Percentiles rank a stretch among this genome's conserved stretches.
Evolutionary conservation across 192 early-diverging fungal genomes (phyloP).

Genomic region (Coemansia sp.): DNA sequence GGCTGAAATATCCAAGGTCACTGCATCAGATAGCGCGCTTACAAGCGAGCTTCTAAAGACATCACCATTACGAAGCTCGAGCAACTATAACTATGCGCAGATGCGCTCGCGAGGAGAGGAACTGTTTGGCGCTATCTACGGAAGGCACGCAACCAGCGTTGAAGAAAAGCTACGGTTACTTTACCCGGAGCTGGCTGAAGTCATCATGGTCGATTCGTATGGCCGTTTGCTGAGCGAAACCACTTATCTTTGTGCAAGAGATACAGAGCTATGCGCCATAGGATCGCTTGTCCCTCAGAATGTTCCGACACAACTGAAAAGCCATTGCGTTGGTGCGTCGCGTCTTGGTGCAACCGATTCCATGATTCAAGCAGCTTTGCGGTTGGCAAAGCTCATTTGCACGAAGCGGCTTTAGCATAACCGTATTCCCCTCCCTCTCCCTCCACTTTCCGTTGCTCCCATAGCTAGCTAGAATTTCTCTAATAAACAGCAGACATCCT

Average conservation of each 20-base stretch:
- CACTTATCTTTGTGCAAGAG: constrained; percentile 18
- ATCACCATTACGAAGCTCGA: not conserved
- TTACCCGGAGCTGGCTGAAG: constrained; percentile 38
- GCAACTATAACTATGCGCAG: constrained; percentile 15
- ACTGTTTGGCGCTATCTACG: constrained; percentile 31
- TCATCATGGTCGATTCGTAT: constrained; percentile 33
- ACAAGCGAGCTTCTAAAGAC: constrained; percentile 7
- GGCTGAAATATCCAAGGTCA: constrained; percentile 15
- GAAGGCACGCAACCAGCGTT: constrained; percentile 15
- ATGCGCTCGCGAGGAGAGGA: constrained; percentile 20
- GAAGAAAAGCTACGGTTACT: constrained; percentile 18
- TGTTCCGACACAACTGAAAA: constrained; percentile 44
- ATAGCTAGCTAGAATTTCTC: too few relatives aligned
- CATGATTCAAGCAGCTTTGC: constrained; percentile 33
- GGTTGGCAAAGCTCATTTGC: constrained; percentile 30
- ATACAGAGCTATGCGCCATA: constrained; percentile 39
- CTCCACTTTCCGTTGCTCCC: too few relatives aligned
- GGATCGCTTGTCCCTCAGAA: constrained; percentile 36
- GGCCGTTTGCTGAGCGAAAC: constrained; percentile 33
- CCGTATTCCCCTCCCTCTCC: not conserved
- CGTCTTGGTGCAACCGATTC: constrained; percentile 34
- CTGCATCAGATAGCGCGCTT: constrained; percentile 3
- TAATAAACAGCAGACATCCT: not conserved
- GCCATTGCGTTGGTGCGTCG: constrained; percentile 39
- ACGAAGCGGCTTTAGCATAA: not conserved